Base-by-base conservation (phyloP, 495 filamentous ascomycete species). In the Tuber magnatum region DNA sequence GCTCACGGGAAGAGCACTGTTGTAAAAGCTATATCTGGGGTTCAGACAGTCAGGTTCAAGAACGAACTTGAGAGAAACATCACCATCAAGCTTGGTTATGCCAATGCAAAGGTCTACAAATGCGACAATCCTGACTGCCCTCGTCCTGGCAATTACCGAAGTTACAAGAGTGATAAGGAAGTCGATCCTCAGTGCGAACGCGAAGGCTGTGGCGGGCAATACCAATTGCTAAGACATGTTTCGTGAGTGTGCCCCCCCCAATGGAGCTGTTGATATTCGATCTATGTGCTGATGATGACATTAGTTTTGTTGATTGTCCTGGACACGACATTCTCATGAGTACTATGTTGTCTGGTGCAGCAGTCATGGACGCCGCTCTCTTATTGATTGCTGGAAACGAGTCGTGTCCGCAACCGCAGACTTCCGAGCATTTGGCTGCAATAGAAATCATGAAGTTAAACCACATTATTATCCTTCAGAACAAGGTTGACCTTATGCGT, bases 241-340 rank as follows among this genome's bases (percentile, higher is more conserved):
- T 94, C 92, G 91, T 94, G 87, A 85, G 92, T 88, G 71, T 48
- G 24, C 39, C 38, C n/a, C 38, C n/a, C 42, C 16, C 43, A 48
- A 38, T 35, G 69, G 42, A 32, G 48, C 38, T 72, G 38, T 14
- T 73, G 28, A 71, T 46, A 38, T 73, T 65, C 14, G 65, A 41
- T 71, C 1, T 48, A 35, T 82, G 43, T 69, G 42, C 76, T 82
- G 73, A 81, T 38, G 80, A 75, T 48, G 8, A 20, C 70, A 75
- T 18, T 77, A 93, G 90, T 24, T 99, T 99, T 84, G 96, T 99
- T 74, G 95, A 99, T 85, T 99, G 95, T 88, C 95, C 95, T 48
- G 95, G 95, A 85, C 95, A 99, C 91, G 95, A 99, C 86, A 99
- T 99, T 93, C 93, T 99, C 82, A 99, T 99, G 95, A 97, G 94